These are phyloP conservation scores for Verticillium dahliae DNA, from an alignment of 2,329 filamentous ascomycete species.

Conservation along the genomic window DNA sequence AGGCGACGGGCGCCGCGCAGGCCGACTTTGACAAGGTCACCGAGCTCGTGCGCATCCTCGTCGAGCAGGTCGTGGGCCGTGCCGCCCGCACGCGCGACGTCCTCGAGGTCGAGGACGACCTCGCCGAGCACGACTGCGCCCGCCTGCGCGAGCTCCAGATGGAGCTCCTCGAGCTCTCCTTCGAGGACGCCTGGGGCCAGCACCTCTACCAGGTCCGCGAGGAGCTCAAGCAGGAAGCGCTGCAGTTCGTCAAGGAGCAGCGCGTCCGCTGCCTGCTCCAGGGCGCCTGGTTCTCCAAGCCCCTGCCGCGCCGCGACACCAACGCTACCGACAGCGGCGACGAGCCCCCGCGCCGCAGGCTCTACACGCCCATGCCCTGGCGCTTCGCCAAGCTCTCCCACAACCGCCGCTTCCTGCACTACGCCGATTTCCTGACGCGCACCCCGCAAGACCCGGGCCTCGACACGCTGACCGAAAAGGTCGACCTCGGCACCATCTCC, in stretches of 20 bases:
- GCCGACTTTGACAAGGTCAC: constrained; percentile 91
- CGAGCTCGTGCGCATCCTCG: constrained; percentile 80
- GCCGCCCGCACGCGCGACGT: constrained; percentile 78
- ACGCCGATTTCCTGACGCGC: constrained; percentile 71
- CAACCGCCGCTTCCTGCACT: constrained; percentile 85
- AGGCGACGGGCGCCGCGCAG: constrained; percentile 74
- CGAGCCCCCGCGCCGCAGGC: constrained; percentile 21
- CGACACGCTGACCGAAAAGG: constrained; percentile 69
- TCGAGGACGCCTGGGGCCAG: constrained; percentile 90
- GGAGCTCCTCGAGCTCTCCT: constrained; percentile 83
- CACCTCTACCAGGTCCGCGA: constrained; percentile 88
- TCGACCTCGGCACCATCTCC: constrained; percentile 81
- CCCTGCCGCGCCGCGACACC: constrained; percentile 30
- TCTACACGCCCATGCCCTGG: constrained; percentile 54
- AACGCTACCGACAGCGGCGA: constrained; percentile 28
- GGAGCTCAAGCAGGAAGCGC: constrained; percentile 80
- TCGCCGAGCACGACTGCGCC: constrained; percentile 74
- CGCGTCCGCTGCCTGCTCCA: constrained; percentile 82
- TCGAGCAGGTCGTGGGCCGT: constrained; percentile 83
- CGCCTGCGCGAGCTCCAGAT: constrained; percentile 83
- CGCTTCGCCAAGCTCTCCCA: constrained; percentile 84
- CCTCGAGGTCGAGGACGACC: constrained; percentile 80
- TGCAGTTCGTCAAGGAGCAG: constrained; percentile 97
- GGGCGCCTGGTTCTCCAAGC: constrained; percentile 77
- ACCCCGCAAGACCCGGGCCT: constrained; percentile 60